Percentiles rank a stretch among this genome's conserved stretches.
These are phyloP conservation scores for Sphaerulina musiva DNA, from an alignment of 2,329 filamentous ascomycete genomes.

Conservation along the genomic window DNA sequence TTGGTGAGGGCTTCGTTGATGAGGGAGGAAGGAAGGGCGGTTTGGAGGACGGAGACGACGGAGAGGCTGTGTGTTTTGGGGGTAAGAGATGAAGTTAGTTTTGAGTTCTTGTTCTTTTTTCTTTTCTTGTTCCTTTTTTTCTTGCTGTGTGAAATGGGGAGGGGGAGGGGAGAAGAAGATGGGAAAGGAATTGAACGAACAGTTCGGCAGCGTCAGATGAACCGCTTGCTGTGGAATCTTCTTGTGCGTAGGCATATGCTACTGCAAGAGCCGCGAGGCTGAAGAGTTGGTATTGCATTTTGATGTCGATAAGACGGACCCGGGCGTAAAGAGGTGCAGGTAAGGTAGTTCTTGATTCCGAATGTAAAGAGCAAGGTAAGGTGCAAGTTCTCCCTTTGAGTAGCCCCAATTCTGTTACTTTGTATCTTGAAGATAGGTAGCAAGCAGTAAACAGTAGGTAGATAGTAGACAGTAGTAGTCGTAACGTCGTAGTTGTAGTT, in stretches of 20 bases:
- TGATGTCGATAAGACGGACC: not conserved
- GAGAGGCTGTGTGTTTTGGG: conserved; percentile 28
- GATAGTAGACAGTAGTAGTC: too few species aligned
- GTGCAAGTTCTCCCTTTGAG: too few species aligned
- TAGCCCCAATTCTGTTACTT: too few species aligned
- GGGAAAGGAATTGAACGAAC: not conserved
- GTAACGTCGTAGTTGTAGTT: too few species aligned
- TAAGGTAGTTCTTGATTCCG: not conserved
- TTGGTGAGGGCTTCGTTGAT: conserved; percentile 39
- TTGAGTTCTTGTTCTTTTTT: too few species aligned
- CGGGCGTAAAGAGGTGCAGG: too few species aligned
- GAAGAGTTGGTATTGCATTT: conserved; percentile 27
- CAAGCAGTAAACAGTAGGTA: too few species aligned
- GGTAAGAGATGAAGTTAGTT: too few species aligned
- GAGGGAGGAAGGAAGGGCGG: conserved; percentile 40
- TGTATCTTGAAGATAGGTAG: too few species aligned
- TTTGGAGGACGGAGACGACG: conserved; percentile 40
- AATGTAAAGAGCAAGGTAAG: too few species aligned
- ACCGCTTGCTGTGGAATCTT: not conserved
- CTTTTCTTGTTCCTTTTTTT: too few species aligned
- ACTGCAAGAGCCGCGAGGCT: conserved; percentile 21
- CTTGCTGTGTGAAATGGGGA: not conserved
- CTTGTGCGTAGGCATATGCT: conserved; percentile 22
- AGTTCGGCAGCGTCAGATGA: not conserved
- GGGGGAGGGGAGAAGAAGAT: too few species aligned